Evolutionary conservation across 2,329 filamentous ascomycete genomes (phyloP).

Genomic region (Exophiala alcalophila): DNA sequence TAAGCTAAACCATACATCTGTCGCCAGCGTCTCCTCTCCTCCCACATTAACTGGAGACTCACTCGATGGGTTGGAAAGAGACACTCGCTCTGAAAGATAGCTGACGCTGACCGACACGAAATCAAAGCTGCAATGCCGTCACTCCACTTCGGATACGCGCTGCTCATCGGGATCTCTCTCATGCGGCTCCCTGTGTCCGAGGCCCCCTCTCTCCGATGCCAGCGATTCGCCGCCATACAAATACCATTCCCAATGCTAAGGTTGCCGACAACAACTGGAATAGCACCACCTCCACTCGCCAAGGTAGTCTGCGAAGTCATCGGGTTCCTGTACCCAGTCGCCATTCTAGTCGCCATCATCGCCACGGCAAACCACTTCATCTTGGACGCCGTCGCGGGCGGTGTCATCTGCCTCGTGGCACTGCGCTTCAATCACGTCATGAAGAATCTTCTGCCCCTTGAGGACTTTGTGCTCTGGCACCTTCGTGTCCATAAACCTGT

Average conservation of each 20-base stretch:
- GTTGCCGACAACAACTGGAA: conserved; percentile 15
- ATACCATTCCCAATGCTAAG: too few species aligned
- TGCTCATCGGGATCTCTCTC: conserved; percentile 46
- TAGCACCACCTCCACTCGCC: conserved; percentile 48
- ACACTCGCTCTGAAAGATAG: too few species aligned
- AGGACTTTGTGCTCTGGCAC: conserved; percentile 65
- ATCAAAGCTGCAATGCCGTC: conserved; percentile 49
- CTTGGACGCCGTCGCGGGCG: conserved; percentile 66
- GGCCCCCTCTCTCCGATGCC: too few species aligned
- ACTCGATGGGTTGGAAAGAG: too few species aligned
- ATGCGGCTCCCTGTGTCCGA: conserved; percentile 56
- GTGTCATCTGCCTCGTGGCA: conserved; percentile 60
- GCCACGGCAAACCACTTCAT: conserved; percentile 70
- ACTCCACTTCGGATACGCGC: conserved; percentile 45
- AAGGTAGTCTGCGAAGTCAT: conserved; percentile 50
- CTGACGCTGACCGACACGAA: conserved; percentile 28
- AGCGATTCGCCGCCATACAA: too few species aligned
- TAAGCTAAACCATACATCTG: too few species aligned
- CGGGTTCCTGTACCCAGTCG: conserved; percentile 61
- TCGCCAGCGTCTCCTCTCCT: conserved; percentile 38
- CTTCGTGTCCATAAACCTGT: conserved; percentile 63
- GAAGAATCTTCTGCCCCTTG: conserved; percentile 61
- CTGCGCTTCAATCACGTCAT: conserved; percentile 57
- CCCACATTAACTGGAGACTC: conserved; percentile 48
- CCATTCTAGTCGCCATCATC: conserved; percentile 65